Base-by-base conservation (phyloP, 2,329 filamentous ascomycete genomes). In the Fusarium beomiforme region DNA sequence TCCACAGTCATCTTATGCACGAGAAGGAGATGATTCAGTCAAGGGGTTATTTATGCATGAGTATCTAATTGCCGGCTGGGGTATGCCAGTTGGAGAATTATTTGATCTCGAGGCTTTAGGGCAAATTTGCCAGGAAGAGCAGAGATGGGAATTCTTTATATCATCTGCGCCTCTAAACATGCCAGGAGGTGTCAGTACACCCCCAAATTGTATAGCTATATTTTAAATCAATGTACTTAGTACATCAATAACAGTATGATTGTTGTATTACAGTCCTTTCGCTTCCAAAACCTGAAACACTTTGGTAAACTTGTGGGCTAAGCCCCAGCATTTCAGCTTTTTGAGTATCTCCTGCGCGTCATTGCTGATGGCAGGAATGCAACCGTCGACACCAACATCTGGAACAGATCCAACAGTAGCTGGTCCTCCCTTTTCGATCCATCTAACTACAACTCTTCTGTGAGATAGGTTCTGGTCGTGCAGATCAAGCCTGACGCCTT, bases 171-270 rank as follows among this genome's bases (percentile, higher is more conserved):
- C 57, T 23, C 37, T 59, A 1, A 59, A 59, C 3, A 59, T 59
- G 57, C 57, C 57, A 19, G 57, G 57, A 43, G 57, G 57, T 2
- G 57, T 59, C 10, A 59, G 57, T 5, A 59, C 47, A 29, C 57
- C 57, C 9, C 57, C 57, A 13, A 59, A 59, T 9, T 59, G 57
- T 29, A 56, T 55, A 42, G 57, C 57, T 55, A 55, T 59, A 21
- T 59, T 59, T 13, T 59, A 36, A 33, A 4, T 8, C 2, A 9
- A 29, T 16, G 3, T 11, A 19, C 5, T 2, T 16, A 2, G 24
- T 16, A n/a, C 1, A 16, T 16, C 11, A 50, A 12, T n/a, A 1
- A 13, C 14, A 4, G 6, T 8, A 24, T 1, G 16, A 12, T 1
- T 6, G 5, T 10, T 12, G 13, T 11, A 29, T 14, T 55, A 59